phyloP scores from a whole-genome alignment of 306 rosid species.

The Erythrophleum fordii region DNA sequence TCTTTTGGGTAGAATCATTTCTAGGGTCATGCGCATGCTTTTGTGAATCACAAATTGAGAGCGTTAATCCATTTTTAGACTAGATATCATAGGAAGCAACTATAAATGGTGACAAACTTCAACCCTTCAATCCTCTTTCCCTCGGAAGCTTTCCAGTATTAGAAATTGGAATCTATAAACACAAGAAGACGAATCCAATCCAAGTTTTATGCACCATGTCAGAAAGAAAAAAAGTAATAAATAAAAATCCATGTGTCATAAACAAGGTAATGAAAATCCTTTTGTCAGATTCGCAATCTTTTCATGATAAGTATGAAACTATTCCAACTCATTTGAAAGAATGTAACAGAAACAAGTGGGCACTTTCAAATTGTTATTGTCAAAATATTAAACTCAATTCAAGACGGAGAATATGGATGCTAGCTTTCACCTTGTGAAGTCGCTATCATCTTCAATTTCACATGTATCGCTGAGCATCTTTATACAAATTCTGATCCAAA shows the following conservation, averaged over 20 bases:
- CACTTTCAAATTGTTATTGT: background rate
- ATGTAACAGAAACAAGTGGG: background rate
- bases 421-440: background rate
- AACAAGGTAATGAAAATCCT: background rate
- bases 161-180: background rate
- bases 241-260: background rate
- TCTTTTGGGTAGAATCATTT: background rate
- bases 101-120: background rate
- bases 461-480: background rate
- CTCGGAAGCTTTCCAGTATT: background rate
- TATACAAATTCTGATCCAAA: background rate
- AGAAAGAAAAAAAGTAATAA: background rate
- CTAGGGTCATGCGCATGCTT: background rate
- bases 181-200: background rate
- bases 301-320: background rate
- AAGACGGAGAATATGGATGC: background rate
- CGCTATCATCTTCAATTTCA: background rate
- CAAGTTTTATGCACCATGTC: background rate
- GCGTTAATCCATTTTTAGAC: background rate
- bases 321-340: background rate
- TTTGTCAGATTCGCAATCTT: background rate
- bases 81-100: background rate
- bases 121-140: background rate
- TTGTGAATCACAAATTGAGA: background rate
- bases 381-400: background rate